A percentile compares a stretch with the other conserved stretches of the same genome.
phyloP scores from a whole-genome alignment of 495 filamentous ascomycete species.

The Emericellopsis terricola region DNA sequence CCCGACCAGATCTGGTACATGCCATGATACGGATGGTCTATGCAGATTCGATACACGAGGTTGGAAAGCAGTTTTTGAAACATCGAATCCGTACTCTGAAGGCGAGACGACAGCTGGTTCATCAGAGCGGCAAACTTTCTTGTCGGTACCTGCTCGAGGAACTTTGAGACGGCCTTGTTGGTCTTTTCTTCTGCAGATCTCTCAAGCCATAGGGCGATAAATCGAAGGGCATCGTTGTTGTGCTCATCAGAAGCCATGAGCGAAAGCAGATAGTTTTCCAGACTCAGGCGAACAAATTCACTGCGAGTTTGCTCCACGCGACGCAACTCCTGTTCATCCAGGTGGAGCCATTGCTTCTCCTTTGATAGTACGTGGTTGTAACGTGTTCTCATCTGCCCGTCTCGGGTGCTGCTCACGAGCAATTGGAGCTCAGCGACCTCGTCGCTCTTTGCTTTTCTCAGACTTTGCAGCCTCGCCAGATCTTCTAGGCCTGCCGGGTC shows the following conservation, averaged over 20 bases:
- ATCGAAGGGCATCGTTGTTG: conserved; percentile 81
- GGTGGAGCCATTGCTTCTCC: conserved; percentile 71
- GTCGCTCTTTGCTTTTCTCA: conserved; percentile 62
- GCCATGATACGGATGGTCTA: conserved; percentile 85
- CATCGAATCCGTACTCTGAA: conserved; percentile 43
- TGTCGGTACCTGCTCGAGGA: conserved; percentile 59
- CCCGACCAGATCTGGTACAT: conserved; percentile 90
- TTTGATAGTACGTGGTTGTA: conserved; percentile 30
- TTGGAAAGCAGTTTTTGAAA: conserved; percentile 63
- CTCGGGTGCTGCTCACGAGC: conserved; percentile 19
- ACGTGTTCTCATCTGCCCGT: conserved; percentile 17
- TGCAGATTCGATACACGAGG: conserved; percentile 64
- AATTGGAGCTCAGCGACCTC: conserved; percentile 53
- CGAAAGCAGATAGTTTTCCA: conserved; percentile 88
- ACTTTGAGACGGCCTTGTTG: conserved; percentile 54
- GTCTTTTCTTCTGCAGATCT: conserved; percentile 50
- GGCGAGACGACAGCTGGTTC: conserved; percentile 86
- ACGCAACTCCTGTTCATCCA: conserved; percentile 76
- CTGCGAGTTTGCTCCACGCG: conserved; percentile 55
- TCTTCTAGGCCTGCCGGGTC: conserved; percentile 74
- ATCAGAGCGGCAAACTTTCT: conserved; percentile 84
- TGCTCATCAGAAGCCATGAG: conserved; percentile 70
- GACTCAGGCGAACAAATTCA: conserved; percentile 64
- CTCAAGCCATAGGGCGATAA: conserved; percentile 88
- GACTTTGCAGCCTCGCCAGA: conserved; percentile 57